Evolutionary conservation across 805 yeast species (phyloP).

Genomic region (Yarrowia sp.): DNA sequence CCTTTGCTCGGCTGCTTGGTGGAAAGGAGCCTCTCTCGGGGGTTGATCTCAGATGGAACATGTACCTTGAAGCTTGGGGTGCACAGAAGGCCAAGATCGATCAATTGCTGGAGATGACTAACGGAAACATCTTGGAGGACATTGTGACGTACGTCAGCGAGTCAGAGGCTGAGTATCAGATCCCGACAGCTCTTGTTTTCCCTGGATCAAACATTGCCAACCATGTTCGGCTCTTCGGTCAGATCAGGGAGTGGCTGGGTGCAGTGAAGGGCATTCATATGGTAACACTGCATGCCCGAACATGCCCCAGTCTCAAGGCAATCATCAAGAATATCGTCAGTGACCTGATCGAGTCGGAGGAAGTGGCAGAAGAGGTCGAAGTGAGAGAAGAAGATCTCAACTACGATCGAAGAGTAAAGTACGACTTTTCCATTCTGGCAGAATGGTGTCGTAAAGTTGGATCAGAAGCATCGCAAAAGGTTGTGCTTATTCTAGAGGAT

Average conservation of each 20-base stretch:
- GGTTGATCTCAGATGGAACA: conserved; percentile 53
- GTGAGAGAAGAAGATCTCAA: conserved; percentile 41
- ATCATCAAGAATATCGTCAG: conserved; percentile 49
- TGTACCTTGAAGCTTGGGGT: conserved; percentile 54
- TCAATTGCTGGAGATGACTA: conserved; percentile 46
- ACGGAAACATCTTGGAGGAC: conserved; percentile 41
- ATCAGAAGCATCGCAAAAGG: not conserved
- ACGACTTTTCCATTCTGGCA: conserved; percentile 50
- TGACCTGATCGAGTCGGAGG: conserved; percentile 45
- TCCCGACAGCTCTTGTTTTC: conserved; percentile 47
- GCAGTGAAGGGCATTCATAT: conserved; percentile 30
- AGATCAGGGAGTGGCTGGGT: conserved; percentile 42
- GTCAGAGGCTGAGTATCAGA: conserved; percentile 41
- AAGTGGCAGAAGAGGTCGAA: conserved; percentile 40
- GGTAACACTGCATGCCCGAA: conserved; percentile 50
- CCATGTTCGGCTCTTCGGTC: conserved; percentile 47
- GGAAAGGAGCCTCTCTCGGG: conserved; percentile 55
- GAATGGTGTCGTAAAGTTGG: conserved; percentile 47
- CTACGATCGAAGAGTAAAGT: conserved; percentile 50
- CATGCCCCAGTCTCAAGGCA: conserved; percentile 50
- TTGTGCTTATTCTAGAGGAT: conserved; percentile 50
- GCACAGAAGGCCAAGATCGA: conserved; percentile 49
- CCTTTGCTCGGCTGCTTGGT: conserved; percentile 55
- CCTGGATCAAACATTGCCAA: conserved; percentile 51
- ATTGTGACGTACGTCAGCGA: conserved; percentile 40